Evolutionary conservation across 352 stramenopile genomes (phyloP), one percentile per base, ranked within the genome.

Genomic region (Pythium sp.): DNA sequence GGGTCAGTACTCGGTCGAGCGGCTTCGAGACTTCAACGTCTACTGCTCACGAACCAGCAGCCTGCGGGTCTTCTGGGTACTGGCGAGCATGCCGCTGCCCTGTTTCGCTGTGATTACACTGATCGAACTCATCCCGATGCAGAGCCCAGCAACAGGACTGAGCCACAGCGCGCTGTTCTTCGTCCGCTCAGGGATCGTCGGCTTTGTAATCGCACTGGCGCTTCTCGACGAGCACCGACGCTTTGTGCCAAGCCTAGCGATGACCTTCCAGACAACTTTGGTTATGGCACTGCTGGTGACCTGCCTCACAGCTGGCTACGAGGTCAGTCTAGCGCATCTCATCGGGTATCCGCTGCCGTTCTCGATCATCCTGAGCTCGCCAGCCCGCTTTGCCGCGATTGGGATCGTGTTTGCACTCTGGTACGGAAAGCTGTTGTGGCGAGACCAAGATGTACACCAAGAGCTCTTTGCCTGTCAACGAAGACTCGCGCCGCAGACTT

Each of bases 331-430:
- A 4, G 61, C 72, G 5, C 47, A 24, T 2, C 38, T 32, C 30
- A 61, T 79, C 22, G 75, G 67, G 5, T 81, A 72, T 28, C 72
- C 75, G 15, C 20, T 81, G 2, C 75, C 75, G 26, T 79, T 81
- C 56, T 68, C 70, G 1, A 68, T 78, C 26, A 68, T 64, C 58
- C 15, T 70, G 47, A 57, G 65, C 49, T 5, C 61, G 11, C 26
- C 43, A 3, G 18, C 43, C 14, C 38, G 38, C 0, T 47, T 47
- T n/a, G 14, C 38, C 38, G 38, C 38, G 38, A 47, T 47, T 47
- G 38, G 38, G 15, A 20, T 47, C 14, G 38, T 47, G 15, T 20
- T 47, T n/a, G 46, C 22, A 32, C 43, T 43, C 57, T 30, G 43
- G 28, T n/a, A 58, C 41, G 24, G 15, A 2, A 34, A 46, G 41